These are phyloP conservation scores for Irpex lacteus DNA, from an alignment of 1,284 basidiomycete species.

Conservation along the genomic window DNA sequence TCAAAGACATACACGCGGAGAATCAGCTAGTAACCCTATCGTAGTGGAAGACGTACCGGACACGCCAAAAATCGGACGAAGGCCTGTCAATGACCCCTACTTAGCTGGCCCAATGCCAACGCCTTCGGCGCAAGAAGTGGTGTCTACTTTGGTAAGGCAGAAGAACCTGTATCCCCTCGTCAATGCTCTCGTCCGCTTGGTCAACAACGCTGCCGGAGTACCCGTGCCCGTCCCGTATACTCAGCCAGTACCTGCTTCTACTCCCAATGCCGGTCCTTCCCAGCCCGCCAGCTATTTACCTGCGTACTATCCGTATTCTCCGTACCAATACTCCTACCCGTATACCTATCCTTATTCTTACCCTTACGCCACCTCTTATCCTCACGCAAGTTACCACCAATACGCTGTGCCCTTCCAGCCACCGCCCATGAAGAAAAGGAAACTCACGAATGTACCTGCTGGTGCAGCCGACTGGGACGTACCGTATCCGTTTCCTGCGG, in stretches of 20 bases:
- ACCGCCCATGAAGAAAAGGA: conserved; percentile 50
- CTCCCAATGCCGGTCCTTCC: not conserved
- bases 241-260: conserved; percentile 11
- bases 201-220: conserved; percentile 22
- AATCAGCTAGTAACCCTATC: conserved; percentile 61
- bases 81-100: conserved; percentile 13
- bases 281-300: not conserved
- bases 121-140: conserved; percentile 54
- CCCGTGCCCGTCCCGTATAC: conserved; percentile 16
- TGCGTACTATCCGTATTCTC: conserved; percentile 6
- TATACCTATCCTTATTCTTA: conserved; percentile 10
- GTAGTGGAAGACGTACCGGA: conserved; percentile 61
- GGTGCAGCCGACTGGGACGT: conserved; percentile 78
- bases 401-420: conserved; percentile 1
- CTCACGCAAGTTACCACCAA: not conserved
- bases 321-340: conserved; percentile 10
- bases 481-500: conserved; percentile 68
- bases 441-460: conserved; percentile 63
- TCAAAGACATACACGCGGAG: conserved; percentile 42
- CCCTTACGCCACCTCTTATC: conserved; percentile 5
- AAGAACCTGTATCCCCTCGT: conserved; percentile 67
- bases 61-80: conserved; percentile 21
- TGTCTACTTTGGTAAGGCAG: conserved; percentile 55
- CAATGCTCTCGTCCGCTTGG: conserved; percentile 54
- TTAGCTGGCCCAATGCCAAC: conserved; percentile 36